Evolutionary conservation across 2,329 filamentous ascomycete genomes (phyloP).

Genomic region (Graphilbum sp.): DNA sequence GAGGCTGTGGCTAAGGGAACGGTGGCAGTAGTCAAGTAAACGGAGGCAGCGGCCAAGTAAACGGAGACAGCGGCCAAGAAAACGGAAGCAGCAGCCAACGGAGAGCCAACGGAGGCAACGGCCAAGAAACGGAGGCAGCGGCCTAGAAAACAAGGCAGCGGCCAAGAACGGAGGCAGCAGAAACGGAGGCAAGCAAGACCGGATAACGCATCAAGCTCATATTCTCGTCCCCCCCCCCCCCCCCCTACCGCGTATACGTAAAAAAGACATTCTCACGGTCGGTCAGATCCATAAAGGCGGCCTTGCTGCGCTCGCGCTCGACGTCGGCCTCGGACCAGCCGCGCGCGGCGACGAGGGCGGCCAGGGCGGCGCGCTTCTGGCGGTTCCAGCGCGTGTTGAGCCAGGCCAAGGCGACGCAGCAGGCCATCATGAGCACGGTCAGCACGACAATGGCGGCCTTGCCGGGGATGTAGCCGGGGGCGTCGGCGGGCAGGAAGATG

Average conservation of each 20-base stretch:
- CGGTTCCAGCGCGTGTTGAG: constrained; percentile 7
- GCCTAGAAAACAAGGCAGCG: too few relatives aligned
- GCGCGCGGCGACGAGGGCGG: constrained; percentile 4
- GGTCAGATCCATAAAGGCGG: constrained; percentile 11
- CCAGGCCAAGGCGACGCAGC: constrained; percentile 6
- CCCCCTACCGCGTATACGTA: constrained; percentile 2
- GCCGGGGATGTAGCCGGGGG: constrained; percentile 11
- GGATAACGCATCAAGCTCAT: too few relatives aligned
- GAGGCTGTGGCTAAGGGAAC: too few relatives aligned
- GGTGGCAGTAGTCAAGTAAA: too few relatives aligned
- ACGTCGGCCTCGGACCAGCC: constrained; percentile 9
- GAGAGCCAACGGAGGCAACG: too few relatives aligned
- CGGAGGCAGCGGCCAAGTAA: too few relatives aligned
- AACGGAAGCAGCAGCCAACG: too few relatives aligned
- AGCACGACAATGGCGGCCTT: constrained; percentile 12
- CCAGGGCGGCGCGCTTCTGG: constrained; percentile 6
- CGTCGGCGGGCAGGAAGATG: constrained; percentile 9
- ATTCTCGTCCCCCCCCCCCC: too few relatives aligned
- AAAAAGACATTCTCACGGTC: constrained; percentile 7
- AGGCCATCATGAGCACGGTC: constrained; percentile 7
- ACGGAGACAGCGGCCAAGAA: too few relatives aligned
- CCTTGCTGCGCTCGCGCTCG: constrained; percentile 10
- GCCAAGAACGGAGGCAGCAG: too few relatives aligned
- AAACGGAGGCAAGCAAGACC: too few relatives aligned
- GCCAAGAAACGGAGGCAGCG: too few relatives aligned